Conservation (phyloP, 192 early-diverging fungal species). For the Entomortierella beljakovae region DNA sequence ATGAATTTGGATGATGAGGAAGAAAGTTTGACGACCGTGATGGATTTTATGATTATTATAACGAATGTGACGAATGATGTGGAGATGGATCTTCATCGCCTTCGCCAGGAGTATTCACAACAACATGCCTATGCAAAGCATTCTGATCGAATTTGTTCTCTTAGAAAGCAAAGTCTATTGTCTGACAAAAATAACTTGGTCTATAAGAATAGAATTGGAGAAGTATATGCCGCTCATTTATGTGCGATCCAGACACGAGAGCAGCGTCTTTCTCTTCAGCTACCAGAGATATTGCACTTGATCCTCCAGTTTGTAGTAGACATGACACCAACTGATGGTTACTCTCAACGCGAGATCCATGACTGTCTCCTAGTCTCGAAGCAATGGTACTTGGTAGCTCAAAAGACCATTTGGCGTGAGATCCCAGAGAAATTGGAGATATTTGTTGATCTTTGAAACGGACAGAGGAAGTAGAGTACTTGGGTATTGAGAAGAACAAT, state of each 20-base stretch:
- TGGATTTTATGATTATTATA: constrained; percentile 14
- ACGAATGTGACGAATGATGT: constrained; percentile 16
- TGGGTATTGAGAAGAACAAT: constrained; percentile 28
- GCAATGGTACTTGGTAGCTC: constrained; percentile 53
- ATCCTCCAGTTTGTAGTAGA: constrained; percentile 59
- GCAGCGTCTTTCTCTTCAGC: constrained; percentile 30
- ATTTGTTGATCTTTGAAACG: constrained; percentile 43
- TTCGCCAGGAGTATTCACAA: too few relatives aligned
- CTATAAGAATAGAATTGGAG: constrained; percentile 6
- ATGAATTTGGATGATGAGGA: constrained; percentile 20
- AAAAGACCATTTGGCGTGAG: constrained; percentile 51
- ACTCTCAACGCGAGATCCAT: constrained; percentile 47
- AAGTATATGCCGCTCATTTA: background rate
- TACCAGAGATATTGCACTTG: constrained; percentile 60
- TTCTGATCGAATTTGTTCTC: constrained; percentile 9
- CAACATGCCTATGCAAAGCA: background rate
- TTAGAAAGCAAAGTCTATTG: constrained; percentile 28
- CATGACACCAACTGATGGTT: constrained; percentile 36
- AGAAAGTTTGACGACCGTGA: constrained; percentile 7
- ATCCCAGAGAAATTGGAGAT: constrained; percentile 28
- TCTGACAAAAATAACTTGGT: constrained; percentile 10
- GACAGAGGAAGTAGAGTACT: constrained; percentile 29
- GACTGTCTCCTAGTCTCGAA: constrained; percentile 39
- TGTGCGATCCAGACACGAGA: constrained; percentile 6
- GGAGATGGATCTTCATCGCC: constrained; percentile 23